These are phyloP conservation scores for Dryas alaskensis DNA, from an alignment of 306 rosid species.

Conservation along the genomic window DNA sequence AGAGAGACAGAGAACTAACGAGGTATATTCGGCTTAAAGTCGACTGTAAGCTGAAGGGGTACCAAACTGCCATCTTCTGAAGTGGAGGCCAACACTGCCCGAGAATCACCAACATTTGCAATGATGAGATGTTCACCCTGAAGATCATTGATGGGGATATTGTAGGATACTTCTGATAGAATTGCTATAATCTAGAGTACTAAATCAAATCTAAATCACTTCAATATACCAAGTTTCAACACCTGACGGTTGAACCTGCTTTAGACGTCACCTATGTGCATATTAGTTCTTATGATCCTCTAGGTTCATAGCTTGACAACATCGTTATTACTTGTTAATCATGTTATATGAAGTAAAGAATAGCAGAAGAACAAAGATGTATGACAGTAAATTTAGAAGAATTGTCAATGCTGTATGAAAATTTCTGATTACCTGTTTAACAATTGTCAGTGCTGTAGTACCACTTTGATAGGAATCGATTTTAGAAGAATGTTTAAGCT, in stretches of 20 bases:
- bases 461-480: constrained; percentile 72
- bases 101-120: constrained; percentile 73
- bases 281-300: neutral
- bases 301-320: neutral
- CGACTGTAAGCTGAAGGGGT: constrained; percentile 61
- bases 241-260: neutral
- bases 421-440: constrained; percentile 61
- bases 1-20: constrained; percentile 30
- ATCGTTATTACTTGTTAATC: neutral
- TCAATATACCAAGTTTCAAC: neutral
- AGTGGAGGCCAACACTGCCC: constrained; percentile 65
- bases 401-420: neutral
- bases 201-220: neutral
- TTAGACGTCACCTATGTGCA: neutral
- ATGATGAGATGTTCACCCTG: constrained; percentile 64
- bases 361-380: neutral
- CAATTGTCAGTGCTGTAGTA: constrained; percentile 69
- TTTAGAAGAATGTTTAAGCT: constrained; percentile 60
- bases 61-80: constrained; percentile 51
- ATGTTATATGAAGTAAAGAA: neutral
- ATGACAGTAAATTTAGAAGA: too few species aligned
- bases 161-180: constrained; percentile 14
- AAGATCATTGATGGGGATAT: constrained; percentile 10
- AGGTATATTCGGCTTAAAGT: constrained; percentile 69
- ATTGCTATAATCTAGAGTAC: neutral